Evolutionary conservation across 345 rosid species (phyloP), one percentile per base, ranked within the genome.

Genomic region (Citropsis articulata): DNA sequence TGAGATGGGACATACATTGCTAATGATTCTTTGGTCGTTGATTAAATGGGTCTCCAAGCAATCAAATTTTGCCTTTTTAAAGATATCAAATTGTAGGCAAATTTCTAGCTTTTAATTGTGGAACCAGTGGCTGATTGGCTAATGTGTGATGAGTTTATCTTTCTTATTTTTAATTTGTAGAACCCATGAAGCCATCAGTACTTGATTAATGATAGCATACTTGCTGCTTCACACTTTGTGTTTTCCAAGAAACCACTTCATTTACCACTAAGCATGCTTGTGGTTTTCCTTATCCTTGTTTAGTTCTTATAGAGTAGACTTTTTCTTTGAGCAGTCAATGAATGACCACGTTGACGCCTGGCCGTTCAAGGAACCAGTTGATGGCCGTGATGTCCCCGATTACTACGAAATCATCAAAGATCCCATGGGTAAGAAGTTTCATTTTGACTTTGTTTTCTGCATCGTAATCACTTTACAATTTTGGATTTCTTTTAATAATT

Each of bases 321-420:
- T 73, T 63, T 38, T 68, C 57, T 82, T 76, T 72, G n/a, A 82
- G 77, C 92, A 94, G 99, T 76, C 98, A 38, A 89, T 97, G 97
- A 92, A 90, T 78, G 99, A 97, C 38, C 97, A 97, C 72, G 92
- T 84, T 70, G 99, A 97, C 90, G 93, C 97, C 69, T 97, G 99
- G 99, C 98, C 99, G 59, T 94, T 93, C 82, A 93, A 89, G 91
- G 99, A 97, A 69, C 98, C 99, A 61, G 98, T 97, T 48, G 98
- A 97, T 89, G 83, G 83, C 63, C 94, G 91, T 55, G 99, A 97
- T 83, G 99, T 91, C 79, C 98, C 99, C 48, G 99, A 94, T 90
- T 97, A 97, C 84, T 93, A 94, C 83, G 98, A 91, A 78, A 91
- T 97, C 83, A 97, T 97, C 81, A 94, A 93, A 90, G 98, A 97